Evolutionary conservation across 2,329 filamentous ascomycete species (phyloP).

Genomic region (Pseudogymnoascus sp.): DNA sequence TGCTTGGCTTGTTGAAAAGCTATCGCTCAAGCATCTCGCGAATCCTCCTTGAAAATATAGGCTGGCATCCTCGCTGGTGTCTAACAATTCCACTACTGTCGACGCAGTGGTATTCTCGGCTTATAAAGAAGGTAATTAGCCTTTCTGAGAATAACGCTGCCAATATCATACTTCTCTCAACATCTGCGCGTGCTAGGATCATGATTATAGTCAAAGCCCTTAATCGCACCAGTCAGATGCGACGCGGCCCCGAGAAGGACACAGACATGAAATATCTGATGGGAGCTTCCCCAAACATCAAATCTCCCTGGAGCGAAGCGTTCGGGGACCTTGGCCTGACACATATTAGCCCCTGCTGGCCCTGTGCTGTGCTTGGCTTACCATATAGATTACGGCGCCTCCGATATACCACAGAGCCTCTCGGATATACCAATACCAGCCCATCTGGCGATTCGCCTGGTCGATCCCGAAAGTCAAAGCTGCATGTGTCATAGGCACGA

Average conservation of each 20-base stretch:
- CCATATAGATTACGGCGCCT: background rate
- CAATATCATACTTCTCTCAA: background rate
- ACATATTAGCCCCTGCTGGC: background rate
- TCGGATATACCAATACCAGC: background rate
- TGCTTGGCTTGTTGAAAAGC: constrained; percentile 1
- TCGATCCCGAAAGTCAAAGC: background rate
- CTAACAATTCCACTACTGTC: background rate
- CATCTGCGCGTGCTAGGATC: background rate
- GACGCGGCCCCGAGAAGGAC: background rate
- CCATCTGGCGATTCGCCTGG: background rate
- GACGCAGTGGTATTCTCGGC: background rate
- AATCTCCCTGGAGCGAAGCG: background rate
- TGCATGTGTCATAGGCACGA: constrained; percentile 2
- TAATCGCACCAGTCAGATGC: background rate
- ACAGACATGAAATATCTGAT: constrained; percentile 3
- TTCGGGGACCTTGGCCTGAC: background rate
- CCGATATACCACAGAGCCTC: background rate
- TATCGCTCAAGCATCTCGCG: background rate
- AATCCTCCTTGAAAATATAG: background rate
- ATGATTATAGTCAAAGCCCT: constrained; percentile 1
- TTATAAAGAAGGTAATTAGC: background rate
- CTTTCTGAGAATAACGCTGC: background rate
- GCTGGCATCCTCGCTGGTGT: background rate
- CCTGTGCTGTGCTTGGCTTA: background rate
- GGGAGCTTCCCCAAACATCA: background rate